Percentiles rank a stretch among this genome's conserved stretches.
Conservation (phyloP, 805 yeast genomes). For the Zygosaccharomyces gambellarensis region DNA sequence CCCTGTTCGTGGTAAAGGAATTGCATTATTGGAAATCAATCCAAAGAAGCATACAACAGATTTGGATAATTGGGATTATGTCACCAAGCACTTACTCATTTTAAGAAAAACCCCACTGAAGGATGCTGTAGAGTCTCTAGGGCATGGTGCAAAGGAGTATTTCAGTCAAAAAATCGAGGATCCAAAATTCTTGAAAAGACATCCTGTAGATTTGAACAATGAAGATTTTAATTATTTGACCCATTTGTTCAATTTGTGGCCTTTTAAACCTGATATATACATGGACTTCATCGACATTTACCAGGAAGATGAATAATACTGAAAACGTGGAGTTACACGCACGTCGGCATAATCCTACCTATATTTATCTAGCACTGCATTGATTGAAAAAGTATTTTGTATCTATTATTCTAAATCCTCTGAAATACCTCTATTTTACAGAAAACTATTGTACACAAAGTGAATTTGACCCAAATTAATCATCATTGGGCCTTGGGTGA, state of each 20-base stretch:
- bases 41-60: constrained; percentile 44
- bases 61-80: constrained; percentile 60
- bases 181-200: constrained; percentile 39
- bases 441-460: constrained; percentile 2
- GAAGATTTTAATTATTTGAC: constrained; percentile 54
- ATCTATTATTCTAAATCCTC: neutral
- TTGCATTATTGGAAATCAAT: constrained; percentile 54
- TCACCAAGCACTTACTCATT: constrained; percentile 57
- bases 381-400: too few relatives aligned
- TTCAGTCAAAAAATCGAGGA: constrained; percentile 34
- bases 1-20: constrained; percentile 35
- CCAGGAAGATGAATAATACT: constrained; percentile 13
- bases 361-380: neutral
- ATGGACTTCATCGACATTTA: constrained; percentile 40
- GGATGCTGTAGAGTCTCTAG: constrained; percentile 51
- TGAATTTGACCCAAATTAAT: neutral
- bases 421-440: neutral
- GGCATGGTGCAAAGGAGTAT: constrained; percentile 75
- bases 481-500: constrained; percentile 13
- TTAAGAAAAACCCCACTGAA: constrained; percentile 41
- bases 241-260: constrained; percentile 63
- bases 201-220: constrained; percentile 45
- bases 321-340: neutral
- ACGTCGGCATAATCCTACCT: too few relatives aligned
- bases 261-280: constrained; percentile 67